phyloP scores from a whole-genome alignment of 2,329 filamentous ascomycete species.

The Lachnellula willkommii region DNA sequence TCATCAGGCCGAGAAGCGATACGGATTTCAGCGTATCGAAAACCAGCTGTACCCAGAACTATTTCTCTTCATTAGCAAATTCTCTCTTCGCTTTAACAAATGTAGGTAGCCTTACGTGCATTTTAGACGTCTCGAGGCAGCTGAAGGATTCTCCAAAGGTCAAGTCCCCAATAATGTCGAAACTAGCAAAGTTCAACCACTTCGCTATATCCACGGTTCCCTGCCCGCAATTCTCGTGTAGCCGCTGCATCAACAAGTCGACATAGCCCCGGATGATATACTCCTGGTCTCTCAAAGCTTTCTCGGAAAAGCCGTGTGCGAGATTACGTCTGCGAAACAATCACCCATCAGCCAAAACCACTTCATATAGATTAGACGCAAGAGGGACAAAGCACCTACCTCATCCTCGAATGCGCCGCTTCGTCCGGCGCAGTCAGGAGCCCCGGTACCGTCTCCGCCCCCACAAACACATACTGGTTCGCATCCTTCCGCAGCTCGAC shows the following conservation, averaged over 20 bases:
- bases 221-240: constrained; percentile 22
- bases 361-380: neutral
- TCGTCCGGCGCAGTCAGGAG: constrained; percentile 4
- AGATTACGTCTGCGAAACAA: constrained; percentile 19
- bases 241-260: constrained; percentile 33
- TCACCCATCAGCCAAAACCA: neutral
- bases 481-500: neutral
- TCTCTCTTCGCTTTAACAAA: neutral
- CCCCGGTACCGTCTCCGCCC: neutral
- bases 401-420: constrained; percentile 1
- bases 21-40: neutral
- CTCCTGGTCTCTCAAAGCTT: constrained; percentile 31
- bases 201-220: constrained; percentile 25
- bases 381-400: neutral
- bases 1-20: neutral
- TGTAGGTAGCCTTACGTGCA: neutral
- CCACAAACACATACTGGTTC: neutral
- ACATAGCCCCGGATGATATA: constrained; percentile 36
- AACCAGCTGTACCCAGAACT: neutral
- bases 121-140: constrained; percentile 22
- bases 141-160: constrained; percentile 39
- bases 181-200: constrained; percentile 34
- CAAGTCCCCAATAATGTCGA: constrained; percentile 39
- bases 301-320: constrained; percentile 30
- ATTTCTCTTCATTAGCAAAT: neutral